Evolutionary conservation across 2,329 filamentous ascomycete species (phyloP).

Genomic region (Pseudocercospora eumusae): DNA sequence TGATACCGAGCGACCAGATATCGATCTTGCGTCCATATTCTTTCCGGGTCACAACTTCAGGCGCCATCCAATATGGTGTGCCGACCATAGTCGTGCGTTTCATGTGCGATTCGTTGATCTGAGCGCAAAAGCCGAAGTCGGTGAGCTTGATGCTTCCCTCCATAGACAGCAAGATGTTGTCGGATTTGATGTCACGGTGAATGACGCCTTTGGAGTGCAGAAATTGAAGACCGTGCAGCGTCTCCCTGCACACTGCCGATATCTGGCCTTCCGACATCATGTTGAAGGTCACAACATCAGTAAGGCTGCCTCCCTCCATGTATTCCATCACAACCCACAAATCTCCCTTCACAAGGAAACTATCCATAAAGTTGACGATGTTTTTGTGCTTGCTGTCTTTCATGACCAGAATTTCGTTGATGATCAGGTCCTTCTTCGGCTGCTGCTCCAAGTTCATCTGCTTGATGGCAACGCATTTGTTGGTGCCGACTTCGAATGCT

Average conservation of each 20-base stretch:
- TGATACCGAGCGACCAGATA: conserved; percentile 97
- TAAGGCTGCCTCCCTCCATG: conserved; percentile 97
- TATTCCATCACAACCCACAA: conserved; percentile 99
- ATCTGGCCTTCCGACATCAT: conserved; percentile 99
- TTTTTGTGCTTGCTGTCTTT: conserved; percentile 98
- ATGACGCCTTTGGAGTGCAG: conserved; percentile 97
- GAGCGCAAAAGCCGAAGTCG: conserved; percentile 97
- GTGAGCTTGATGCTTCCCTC: conserved; percentile 98
- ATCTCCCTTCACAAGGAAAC: conserved; percentile 84
- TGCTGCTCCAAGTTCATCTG: conserved; percentile 99
- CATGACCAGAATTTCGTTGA: conserved; percentile 99
- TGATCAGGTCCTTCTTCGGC: conserved; percentile 97
- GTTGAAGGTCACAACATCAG: conserved; percentile 97
- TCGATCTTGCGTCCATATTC: conserved; percentile 98
- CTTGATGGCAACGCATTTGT: conserved; percentile 93
- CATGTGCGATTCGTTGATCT: conserved; percentile 95
- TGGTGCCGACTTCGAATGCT: conserved; percentile 79
- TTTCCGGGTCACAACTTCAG: conserved; percentile 94
- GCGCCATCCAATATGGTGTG: conserved; percentile 99
- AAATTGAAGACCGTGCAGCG: conserved; percentile 86
- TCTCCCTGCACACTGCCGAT: conserved; percentile 91
- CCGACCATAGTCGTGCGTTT: conserved; percentile 99
- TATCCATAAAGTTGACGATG: conserved; percentile 99
- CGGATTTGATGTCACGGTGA: conserved; percentile 97
- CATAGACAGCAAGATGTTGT: conserved; percentile 91